A percentile compares a stretch with the other conserved stretches of the same genome.
Evolutionary conservation across 768 basidiomycete genomes (phyloP).

Genomic region (Suillus decipiens): DNA sequence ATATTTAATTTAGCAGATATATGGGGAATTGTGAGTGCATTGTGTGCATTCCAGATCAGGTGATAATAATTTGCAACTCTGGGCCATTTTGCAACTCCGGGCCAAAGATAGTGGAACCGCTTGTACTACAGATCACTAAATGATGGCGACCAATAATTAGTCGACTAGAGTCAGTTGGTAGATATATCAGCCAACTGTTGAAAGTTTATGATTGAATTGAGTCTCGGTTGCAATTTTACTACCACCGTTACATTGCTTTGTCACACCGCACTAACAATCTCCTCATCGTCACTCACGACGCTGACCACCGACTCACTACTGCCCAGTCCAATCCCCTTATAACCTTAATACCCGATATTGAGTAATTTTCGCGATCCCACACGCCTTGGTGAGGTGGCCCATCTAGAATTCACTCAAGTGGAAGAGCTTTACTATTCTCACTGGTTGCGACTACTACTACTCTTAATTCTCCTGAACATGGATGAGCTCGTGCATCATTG

Average conservation of each 20-base stretch:
- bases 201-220: too few relatives aligned
- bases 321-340: neutral
- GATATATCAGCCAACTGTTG: too few relatives aligned
- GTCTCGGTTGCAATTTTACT: too few relatives aligned
- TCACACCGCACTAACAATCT: neutral
- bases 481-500: conserved; percentile 86
- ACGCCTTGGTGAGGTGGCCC: conserved; percentile 5
- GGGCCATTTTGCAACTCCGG: too few relatives aligned
- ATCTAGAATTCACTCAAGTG: neutral
- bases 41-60: too few relatives aligned
- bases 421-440: neutral
- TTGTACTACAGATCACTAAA: neutral
- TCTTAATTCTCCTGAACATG: conserved; percentile 43
- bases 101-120: neutral
- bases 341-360: neutral
- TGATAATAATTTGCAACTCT: too few relatives aligned
- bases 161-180: too few relatives aligned
- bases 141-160: neutral
- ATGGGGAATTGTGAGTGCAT: too few relatives aligned
- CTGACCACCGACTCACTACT: neutral
- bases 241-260: neutral
- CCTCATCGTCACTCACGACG: conserved; percentile 10
- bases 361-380: conserved; percentile 7
- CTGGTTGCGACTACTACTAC: neutral
- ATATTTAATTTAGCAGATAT: too few relatives aligned